Conservation (phyloP, 768 basidiomycete species). For the Cyclocybe cylindracea region DNA sequence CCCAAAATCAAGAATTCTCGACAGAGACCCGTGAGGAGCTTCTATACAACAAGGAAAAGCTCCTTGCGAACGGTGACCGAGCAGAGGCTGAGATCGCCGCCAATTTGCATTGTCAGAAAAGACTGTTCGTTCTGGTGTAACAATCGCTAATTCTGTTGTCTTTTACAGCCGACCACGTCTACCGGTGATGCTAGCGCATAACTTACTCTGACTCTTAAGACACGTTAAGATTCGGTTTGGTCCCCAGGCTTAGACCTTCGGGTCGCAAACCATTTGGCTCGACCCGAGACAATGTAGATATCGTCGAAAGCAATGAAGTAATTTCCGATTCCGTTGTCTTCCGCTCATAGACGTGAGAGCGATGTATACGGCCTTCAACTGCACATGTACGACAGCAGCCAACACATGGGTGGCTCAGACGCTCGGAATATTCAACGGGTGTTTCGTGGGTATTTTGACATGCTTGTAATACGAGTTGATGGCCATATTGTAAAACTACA, state of each 20-base stretch:
- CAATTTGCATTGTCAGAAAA: constrained; percentile 73
- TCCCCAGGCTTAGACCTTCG: too few relatives aligned
- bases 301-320: too few relatives aligned
- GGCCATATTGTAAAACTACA: constrained; percentile 9
- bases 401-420: too few relatives aligned
- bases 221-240: too few relatives aligned
- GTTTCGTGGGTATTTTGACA: constrained; percentile 3
- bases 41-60: constrained; percentile 98
- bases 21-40: constrained; percentile 98
- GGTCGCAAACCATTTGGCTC: too few relatives aligned
- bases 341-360: too few relatives aligned
- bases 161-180: constrained; percentile 78
- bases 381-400: too few relatives aligned
- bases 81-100: constrained; percentile 98
- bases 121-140: constrained; percentile 12
- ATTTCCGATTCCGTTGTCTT: too few relatives aligned
- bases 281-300: too few relatives aligned
- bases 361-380: too few relatives aligned
- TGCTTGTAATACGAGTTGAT: constrained; percentile 13
- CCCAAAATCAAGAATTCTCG: constrained; percentile 97
- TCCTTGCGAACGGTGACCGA: constrained; percentile 93
- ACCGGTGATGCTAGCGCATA: constrained; percentile 50
- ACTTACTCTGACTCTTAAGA: too few relatives aligned
- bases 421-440: not conserved
- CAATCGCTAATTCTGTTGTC: constrained; percentile 20